Percentiles rank a stretch among this genome's conserved stretches.
These are phyloP conservation scores for Pseudogymnoascus sp. DNA, from an alignment of 2,329 filamentous ascomycete species.

Conservation along the genomic window DNA sequence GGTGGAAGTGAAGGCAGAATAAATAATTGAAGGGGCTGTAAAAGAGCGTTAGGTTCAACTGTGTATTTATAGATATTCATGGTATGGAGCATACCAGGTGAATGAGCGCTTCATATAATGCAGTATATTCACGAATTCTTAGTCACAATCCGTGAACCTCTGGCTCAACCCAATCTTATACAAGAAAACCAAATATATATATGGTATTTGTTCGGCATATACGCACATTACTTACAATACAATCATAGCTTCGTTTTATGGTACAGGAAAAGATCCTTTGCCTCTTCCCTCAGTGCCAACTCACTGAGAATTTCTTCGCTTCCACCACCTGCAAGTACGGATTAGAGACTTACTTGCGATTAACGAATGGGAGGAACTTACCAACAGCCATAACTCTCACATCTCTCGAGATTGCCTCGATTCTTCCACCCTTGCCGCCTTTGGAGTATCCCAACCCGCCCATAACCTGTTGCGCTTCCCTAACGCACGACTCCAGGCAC, in stretches of 20 bases:
- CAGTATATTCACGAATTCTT: neutral
- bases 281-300: constrained; percentile 25
- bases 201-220: neutral
- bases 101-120: neutral
- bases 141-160: neutral
- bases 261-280: constrained; percentile 21
- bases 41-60: neutral
- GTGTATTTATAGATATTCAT: neutral
- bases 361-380: constrained; percentile 14
- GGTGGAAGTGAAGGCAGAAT: neutral
- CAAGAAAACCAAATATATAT: neutral
- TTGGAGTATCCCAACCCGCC: constrained; percentile 44
- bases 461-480: constrained; percentile 48
- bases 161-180: neutral
- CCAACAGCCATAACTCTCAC: constrained; percentile 37
- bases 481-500: constrained; percentile 43
- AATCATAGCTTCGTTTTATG: constrained; percentile 5
- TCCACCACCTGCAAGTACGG: constrained; percentile 21
- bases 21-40: neutral
- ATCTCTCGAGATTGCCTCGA: constrained; percentile 46
- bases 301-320: constrained; percentile 29
- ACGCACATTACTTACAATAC: neutral
- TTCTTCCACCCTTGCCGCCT: constrained; percentile 38
- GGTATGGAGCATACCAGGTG: neutral
- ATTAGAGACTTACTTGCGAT: constrained; percentile 7